Evolutionary conservation across 176 grass and related monocot genomes (phyloP).

Genomic region (Guadua angustifolia): DNA sequence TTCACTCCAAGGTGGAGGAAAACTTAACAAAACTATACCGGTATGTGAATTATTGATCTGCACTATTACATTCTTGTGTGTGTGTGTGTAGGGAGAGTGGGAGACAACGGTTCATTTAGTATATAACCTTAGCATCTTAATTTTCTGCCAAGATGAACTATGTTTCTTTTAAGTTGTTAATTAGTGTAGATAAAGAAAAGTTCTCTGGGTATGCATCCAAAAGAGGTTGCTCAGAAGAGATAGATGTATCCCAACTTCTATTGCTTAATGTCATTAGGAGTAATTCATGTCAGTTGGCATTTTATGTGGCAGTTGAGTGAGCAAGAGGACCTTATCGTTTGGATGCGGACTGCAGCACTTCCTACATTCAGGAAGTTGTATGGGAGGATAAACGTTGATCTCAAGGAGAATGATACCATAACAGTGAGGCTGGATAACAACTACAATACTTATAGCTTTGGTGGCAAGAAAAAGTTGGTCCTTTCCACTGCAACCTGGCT

Average conservation of each 20-base stretch:
- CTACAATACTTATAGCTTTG: slow-evolving; percentile 87
- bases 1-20: slow-evolving; percentile 66
- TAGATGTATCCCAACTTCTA: too few species aligned
- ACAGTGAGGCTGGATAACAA: slow-evolving; percentile 71
- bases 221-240: too few species aligned
- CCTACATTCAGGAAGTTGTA: slow-evolving; percentile 93
- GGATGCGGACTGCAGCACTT: slow-evolving; percentile 93
- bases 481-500: slow-evolving; percentile 93
- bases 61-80: slow-evolving; percentile 9
- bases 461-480: slow-evolving; percentile 85
- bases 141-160: slow-evolving; percentile 15
- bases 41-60: slow-evolving; percentile 52
- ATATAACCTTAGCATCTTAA: background rate
- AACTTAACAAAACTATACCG: slow-evolving; percentile 48
- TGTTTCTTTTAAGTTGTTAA: slow-evolving; percentile 28
- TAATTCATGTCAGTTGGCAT: slow-evolving; percentile 38
- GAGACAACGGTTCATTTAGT: slow-evolving; percentile 17
- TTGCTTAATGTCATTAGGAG: background rate
- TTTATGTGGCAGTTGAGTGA: slow-evolving; percentile 60
- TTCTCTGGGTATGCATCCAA: background rate
- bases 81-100: background rate
- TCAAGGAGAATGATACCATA: slow-evolving; percentile 80
- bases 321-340: slow-evolving; percentile 90
- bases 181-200: slow-evolving; percentile 27
- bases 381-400: slow-evolving; percentile 75